These are phyloP conservation scores for Rhodotorula babjevae DNA, from an alignment of 768 basidiomycete species.

Conservation along the genomic window DNA sequence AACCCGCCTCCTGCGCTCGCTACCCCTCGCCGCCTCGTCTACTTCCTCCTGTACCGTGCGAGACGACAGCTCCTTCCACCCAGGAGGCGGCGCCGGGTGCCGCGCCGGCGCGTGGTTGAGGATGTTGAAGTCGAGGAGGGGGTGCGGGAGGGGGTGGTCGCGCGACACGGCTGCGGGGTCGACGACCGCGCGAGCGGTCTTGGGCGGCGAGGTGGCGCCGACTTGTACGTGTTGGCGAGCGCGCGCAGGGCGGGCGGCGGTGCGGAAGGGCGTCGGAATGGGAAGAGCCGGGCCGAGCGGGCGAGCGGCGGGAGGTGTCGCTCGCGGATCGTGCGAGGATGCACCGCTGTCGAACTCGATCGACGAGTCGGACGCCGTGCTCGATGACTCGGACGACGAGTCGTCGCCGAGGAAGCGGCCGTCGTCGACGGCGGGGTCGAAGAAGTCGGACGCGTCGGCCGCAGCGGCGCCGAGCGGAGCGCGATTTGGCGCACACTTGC, in stretches of 20 bases:
- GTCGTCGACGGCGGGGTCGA: not conserved
- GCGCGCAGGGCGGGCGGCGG: not conserved
- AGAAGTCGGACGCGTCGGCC: not conserved
- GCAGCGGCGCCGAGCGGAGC: too few relatives aligned
- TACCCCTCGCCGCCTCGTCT: not conserved
- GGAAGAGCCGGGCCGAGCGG: not conserved
- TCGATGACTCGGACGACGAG: not conserved
- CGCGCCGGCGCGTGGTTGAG: conserved; percentile 11
- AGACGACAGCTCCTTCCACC: not conserved
- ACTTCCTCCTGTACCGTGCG: not conserved
- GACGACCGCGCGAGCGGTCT: not conserved
- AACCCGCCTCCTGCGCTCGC: not conserved
- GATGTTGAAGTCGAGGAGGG: not conserved
- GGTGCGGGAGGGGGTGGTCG: conserved; percentile 5
- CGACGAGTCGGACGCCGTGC: not conserved
- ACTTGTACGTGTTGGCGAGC: not conserved
- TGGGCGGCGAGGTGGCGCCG: not conserved
- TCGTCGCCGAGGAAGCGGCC: not conserved
- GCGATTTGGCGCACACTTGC: not conserved
- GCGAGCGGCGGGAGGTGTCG: not conserved
- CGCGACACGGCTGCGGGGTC: not conserved
- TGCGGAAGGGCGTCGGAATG: not conserved
- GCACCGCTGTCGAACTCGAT: not conserved
- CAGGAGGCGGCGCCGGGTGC: not conserved
- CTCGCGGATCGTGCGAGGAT: not conserved